Percentiles rank a stretch among this genome's conserved stretches.
These are phyloP conservation scores for Pleurotus citrinopileatus DNA, from an alignment of 768 basidiomycete species.

Conservation along the genomic window DNA sequence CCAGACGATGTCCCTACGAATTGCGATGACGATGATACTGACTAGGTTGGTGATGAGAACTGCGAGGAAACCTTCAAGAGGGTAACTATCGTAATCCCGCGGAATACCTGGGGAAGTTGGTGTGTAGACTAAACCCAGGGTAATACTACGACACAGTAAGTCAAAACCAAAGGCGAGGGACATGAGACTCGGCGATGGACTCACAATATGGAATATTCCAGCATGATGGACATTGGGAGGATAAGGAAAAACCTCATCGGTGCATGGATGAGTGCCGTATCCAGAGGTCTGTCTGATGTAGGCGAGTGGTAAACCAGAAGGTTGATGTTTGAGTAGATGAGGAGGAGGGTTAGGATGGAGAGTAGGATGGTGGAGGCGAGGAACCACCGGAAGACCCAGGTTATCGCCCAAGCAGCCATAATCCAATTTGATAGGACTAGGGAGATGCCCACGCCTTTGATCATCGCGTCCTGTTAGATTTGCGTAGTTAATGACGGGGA, in stretches of 20 bases:
- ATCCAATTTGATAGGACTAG: conserved; percentile 78
- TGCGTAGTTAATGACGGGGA: not conserved
- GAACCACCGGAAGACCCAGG: conserved; percentile 78
- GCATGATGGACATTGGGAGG: conserved; percentile 53
- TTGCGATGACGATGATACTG: conserved; percentile 51
- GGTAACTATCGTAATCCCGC: conserved; percentile 53
- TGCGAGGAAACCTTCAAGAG: conserved; percentile 73
- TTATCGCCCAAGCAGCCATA: conserved; percentile 77
- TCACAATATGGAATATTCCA: conserved; percentile 59
- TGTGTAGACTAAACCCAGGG: conserved; percentile 60
- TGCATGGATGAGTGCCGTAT: conserved; percentile 82
- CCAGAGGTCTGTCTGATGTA: conserved; percentile 58
- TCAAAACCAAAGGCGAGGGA: not conserved
- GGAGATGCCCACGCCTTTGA: conserved; percentile 77
- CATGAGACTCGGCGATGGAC: conserved; percentile 16
- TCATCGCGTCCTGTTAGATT: conserved; percentile 49
- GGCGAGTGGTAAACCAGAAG: conserved; percentile 74
- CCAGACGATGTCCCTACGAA: conserved; percentile 71
- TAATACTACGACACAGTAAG: conserved; percentile 44
- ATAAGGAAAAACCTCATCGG: conserved; percentile 73
- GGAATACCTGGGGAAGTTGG: conserved; percentile 42
- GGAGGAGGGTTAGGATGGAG: conserved; percentile 62
- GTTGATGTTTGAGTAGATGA: conserved; percentile 78
- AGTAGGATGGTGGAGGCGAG: conserved; percentile 71
- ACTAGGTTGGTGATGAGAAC: conserved; percentile 62